Base-by-base conservation (phyloP, 2,329 filamentous ascomycete species). In the Alternaria gaisen region DNA sequence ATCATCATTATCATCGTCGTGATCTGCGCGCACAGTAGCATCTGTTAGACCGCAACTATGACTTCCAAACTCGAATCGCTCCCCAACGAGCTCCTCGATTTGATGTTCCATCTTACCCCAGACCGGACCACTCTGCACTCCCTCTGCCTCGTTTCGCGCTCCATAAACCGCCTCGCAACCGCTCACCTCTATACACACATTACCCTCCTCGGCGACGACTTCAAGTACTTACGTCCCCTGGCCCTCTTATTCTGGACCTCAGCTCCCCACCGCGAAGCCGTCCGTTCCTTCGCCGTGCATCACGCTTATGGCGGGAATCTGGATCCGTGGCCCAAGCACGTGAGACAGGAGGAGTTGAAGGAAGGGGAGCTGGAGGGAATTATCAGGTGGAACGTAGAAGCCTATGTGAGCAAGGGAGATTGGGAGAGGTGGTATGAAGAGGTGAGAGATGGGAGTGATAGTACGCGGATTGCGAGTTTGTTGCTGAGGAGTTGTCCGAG, bases 31-130 rank as follows among this genome's bases (percentile, higher is more conserved):
- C 28, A 30, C 28, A 30, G 10, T 30, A 30, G 10, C 28, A 30
- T 30, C 28, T 30, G 10, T 30, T 11, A 30, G 28, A 30, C 10
- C 28, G 9, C 12, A 42, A 12, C 18, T 3, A 62, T 55, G 41
- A 36, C 42, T 5, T 58, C 60, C n/a, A 20, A 16, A 24, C 18
- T 63, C 32, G 26, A 40, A 40, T 41, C 30, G 12, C 60, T 67
- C 22, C 67, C 67, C 11, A 64, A 67, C 51, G 66, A 68, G 56
- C 58, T 67, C 42, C 46, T 67, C 32, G 64, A 60, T n/a, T 50
- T 47, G 18, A 65, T 68, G 20, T 12, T 61, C 18, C 20, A 36
- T 18, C 55, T 58, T 34, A 18, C 50, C 7, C 16, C 20, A 11
- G 34, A 42, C 14, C 20, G 28, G 30, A 20, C 30, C 24, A 41